phyloP scores from a whole-genome alignment of 768 basidiomycete species.

The Melanogaster broomeanus region DNA sequence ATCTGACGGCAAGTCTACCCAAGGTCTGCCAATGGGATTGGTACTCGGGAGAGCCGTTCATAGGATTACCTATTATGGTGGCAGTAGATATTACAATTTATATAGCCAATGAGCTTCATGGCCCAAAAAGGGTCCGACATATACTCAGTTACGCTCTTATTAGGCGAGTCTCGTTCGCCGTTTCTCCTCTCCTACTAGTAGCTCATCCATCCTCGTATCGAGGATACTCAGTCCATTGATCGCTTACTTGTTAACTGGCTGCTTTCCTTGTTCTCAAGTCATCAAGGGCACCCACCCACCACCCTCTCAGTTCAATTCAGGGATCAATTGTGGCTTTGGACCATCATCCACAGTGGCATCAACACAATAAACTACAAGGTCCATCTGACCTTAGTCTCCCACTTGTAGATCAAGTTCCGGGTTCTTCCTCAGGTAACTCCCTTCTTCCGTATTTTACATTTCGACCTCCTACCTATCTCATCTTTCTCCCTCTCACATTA shows the following conservation, averaged over 20 bases:
- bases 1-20: no score
- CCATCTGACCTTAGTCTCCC: conserved; percentile 7
- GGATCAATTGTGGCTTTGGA: conserved; percentile 12
- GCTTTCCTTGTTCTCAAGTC: not conserved
- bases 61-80: not conserved
- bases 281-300: not conserved
- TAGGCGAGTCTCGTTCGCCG: conserved; percentile 8
- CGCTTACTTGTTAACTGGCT: not conserved
- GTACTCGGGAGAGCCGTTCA: not conserved
- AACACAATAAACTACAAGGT: conserved; percentile 12
- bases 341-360: conserved; percentile 4
- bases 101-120: not conserved
- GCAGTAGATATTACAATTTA: not conserved
- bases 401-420: conserved; percentile 10
- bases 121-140: conserved; percentile 3
- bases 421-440: conserved; percentile 5
- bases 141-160: not conserved
- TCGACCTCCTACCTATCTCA: not conserved
- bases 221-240: not conserved
- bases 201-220: not conserved
- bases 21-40: no score
- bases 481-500: not conserved
- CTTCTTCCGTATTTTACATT: not conserved
- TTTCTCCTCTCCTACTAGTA: not conserved
- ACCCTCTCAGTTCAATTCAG: not conserved